Evolutionary conservation across 768 basidiomycete genomes (phyloP), one percentile per base, ranked within the genome.

Genomic region (Panus rudis): DNA sequence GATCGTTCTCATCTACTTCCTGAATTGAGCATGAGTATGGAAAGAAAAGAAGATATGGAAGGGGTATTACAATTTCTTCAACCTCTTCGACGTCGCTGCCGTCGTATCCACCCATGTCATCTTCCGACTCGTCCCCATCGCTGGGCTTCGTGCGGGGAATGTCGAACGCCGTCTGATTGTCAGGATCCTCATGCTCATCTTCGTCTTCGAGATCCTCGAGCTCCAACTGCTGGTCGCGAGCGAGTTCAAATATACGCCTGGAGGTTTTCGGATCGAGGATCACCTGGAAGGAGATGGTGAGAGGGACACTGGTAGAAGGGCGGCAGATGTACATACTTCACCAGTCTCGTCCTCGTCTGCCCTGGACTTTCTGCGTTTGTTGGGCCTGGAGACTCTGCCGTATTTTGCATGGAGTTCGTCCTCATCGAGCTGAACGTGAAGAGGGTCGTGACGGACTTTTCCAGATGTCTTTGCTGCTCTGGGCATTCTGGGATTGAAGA

Each of bases 151-250:
- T 54, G 47, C 68, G 62, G 16, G 64, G 64, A 45, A 53, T 53
- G 16, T 64, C 68, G 42, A 65, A 58, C 12, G 45, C 43, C 37
- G 64, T 54, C 26, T 60, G 62, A 25, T 45, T 48, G 22, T 53
- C 55, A 22, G 61, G 52, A 11, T 67, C 64, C 16, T 67, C 66
- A 16, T 69, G 71, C 16, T 77, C 74, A 24, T 76, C 73, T 1
- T 75, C 75, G 45, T 81, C 78, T 22, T 79, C 77, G 14, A 69
- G 67, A 52, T 78, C 72, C 42, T 79, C 79, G 3, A 93, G 63
- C 58, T 97, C 92, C 59, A 91, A 84, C 64, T 97, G 92, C 63
- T 99, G 94, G 53, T 88, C 84, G 57, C 78, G 75, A 13, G 94
- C 94, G 43, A 99, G 78, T 60, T 92, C 86, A 52, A 99, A 84